Evolutionary conservation across 1,284 basidiomycete species (phyloP), one percentile per base, ranked within the genome.

Genomic region (Moniliophthora roreri): DNA sequence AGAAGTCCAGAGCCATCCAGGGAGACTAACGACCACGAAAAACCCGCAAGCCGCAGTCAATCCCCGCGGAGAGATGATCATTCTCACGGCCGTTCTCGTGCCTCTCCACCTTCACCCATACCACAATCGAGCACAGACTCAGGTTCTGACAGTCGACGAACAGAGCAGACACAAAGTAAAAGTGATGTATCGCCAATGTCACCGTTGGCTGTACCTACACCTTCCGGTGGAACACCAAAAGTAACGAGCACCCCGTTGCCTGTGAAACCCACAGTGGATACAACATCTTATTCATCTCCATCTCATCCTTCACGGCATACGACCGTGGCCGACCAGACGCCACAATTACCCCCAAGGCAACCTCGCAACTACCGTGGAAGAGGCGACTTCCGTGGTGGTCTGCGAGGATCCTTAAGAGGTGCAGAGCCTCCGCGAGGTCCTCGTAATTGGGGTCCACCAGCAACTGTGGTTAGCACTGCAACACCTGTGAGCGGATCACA

Each of bases 311-410:
- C 24, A 13, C 24, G 18, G 18, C 44, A 5, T n/a, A n/a, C 24
- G 15, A 15, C 41, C n/a, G 6, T n/a, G 9, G 23, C 41, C 7
- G 41, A 24, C 9, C 15, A 18, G 10, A 10, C 20, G 13, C 20
- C 23, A 23, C 24, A 46, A 6, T 32, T 32, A 32, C 44, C 24
- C 5, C 44, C 44, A 32, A 46, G 44, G n/a, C 44, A 46, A 16
- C 44, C 44, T 28, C 44, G 44, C n/a, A 46, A 28, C 24, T 28
- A 46, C 13, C 44, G 44, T 32, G 44, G 44, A 46, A 46, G 44
- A 46, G 44, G 44, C 7, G 44, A 46, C n/a, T 46, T 46, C 24
- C 44, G 44, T 32, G 44, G 44, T 32, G 44, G 44, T 11, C 11
- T 11, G 28, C 24, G 44, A 15, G 44, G 44, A 18, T n/a, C 44